phyloP scores from a whole-genome alignment of 73 alveolate species.

The Symbiodinium pilosum region DNA sequence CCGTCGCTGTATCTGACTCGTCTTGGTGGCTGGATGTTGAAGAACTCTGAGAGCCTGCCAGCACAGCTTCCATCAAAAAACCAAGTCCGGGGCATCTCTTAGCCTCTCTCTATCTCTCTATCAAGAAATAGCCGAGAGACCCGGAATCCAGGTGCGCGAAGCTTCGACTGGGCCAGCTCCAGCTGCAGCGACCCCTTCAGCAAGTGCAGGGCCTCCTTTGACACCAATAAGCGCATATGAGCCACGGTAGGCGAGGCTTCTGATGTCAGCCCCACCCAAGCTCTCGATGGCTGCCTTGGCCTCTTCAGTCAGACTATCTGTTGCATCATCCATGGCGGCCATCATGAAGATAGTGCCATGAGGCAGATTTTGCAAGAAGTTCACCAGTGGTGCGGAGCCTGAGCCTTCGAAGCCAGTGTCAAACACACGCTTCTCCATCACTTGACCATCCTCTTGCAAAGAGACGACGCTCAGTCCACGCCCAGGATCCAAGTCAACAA shows the following conservation, averaged over 20 bases:
- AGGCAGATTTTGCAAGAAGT: neutral
- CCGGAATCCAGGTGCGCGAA: neutral
- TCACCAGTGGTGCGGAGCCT: conserved; percentile 22
- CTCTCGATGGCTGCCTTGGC: conserved; percentile 28
- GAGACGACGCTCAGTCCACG: conserved; percentile 40
- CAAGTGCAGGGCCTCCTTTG: conserved; percentile 27
- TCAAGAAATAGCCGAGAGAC: neutral
- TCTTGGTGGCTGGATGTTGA: neutral
- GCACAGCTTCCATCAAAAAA: neutral
- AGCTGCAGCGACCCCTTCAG: conserved; percentile 15
- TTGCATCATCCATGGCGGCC: conserved; percentile 54
- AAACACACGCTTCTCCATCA: neutral
- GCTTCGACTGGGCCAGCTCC: conserved; percentile 22
- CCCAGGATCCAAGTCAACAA: neutral
- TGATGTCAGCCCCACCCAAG: conserved; percentile 30
- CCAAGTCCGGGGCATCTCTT: neutral
- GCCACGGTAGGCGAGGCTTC: conserved; percentile 19
- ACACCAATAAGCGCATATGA: conserved; percentile 63
- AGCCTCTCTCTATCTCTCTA: too few relatives aligned
- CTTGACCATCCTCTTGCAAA: neutral
- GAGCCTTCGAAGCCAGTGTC: conserved; percentile 47
- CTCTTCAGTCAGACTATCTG: conserved; percentile 22
- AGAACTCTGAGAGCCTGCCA: neutral
- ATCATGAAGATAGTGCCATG: conserved; percentile 34
- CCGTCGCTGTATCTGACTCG: neutral